phyloP scores from a whole-genome alignment of 225 moss, liverwort and hornwort genomes.

The Bryoerythrophyllum caledonicum region DNA sequence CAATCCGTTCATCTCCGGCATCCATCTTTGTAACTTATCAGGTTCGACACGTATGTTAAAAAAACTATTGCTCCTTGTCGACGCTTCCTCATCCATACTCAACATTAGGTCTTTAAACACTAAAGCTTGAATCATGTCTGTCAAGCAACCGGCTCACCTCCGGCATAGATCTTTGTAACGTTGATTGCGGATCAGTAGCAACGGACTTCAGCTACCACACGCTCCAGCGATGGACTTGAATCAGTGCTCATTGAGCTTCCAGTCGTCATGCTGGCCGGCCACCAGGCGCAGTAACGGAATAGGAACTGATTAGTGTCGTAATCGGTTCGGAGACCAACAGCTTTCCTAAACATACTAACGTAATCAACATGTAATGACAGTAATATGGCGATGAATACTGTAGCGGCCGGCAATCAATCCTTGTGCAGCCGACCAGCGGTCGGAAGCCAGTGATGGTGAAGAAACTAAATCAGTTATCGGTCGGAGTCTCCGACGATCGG shows the following conservation, averaged over 20 bases:
- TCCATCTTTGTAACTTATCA: no score
- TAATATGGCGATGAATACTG: neutral
- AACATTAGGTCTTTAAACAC: no score
- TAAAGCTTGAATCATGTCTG: neutral
- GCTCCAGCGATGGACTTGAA: neutral
- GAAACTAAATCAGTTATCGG: neutral
- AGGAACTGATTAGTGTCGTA: no score
- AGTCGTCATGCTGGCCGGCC: conserved; percentile 33
- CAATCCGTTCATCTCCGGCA: no score
- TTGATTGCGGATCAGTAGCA: neutral
- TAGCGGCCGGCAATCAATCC: conserved; percentile 36
- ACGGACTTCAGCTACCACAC: neutral
- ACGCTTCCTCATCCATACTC: no score
- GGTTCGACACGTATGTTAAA: neutral
- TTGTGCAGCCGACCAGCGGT: conserved; percentile 23
- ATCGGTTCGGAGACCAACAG: neutral
- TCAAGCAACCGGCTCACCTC: neutral
- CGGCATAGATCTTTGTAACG: neutral
- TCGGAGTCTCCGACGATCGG: neutral
- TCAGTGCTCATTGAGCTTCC: conserved; percentile 26
- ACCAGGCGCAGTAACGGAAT: conserved; percentile 14
- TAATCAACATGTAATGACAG: neutral
- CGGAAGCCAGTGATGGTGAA: neutral
- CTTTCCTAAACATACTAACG: neutral
- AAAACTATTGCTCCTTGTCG: neutral